These are phyloP conservation scores for Irpex sp. DNA, from an alignment of 1,284 basidiomycete species.

Conservation along the genomic window DNA sequence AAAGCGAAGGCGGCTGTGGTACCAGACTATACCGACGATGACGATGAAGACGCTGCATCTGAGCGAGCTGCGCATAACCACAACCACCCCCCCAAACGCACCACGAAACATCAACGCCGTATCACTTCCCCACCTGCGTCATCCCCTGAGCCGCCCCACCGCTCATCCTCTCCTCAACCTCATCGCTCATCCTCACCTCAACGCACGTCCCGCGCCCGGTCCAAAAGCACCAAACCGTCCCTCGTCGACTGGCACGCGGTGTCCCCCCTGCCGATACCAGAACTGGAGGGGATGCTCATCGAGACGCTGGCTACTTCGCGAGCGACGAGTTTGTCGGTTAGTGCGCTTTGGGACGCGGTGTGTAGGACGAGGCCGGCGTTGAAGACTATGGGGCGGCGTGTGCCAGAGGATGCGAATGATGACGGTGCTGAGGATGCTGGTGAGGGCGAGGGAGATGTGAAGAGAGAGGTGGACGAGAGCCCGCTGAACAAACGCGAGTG, in stretches of 20 bases:
- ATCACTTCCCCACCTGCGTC: conserved; percentile 3
- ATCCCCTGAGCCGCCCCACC: background rate
- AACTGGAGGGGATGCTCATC: conserved; percentile 55
- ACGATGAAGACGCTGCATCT: background rate
- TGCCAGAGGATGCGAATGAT: conserved; percentile 3
- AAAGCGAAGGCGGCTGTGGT: background rate
- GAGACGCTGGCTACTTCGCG: conserved; percentile 71
- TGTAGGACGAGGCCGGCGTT: conserved; percentile 52
- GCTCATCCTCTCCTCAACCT: background rate
- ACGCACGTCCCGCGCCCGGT: background rate
- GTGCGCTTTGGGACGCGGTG: conserved; percentile 49
- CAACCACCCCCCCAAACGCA: background rate
- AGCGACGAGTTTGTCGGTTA: conserved; percentile 60
- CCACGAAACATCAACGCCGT: background rate
- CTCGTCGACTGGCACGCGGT: conserved; percentile 6
- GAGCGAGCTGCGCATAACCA: background rate
- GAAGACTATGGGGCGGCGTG: conserved; percentile 9
- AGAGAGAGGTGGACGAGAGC: conserved; percentile 11
- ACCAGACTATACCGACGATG: background rate
- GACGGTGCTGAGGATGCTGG: background rate
- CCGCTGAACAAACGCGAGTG: conserved; percentile 38
- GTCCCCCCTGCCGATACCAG: conserved; percentile 21
- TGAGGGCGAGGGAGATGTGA: background rate
- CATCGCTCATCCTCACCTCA: background rate
- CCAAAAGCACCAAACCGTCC: background rate